A percentile compares a stretch with the other conserved stretches of the same genome.
Conservation (phyloP, 495 filamentous ascomycete species). For the Collariella sp. region DNA sequence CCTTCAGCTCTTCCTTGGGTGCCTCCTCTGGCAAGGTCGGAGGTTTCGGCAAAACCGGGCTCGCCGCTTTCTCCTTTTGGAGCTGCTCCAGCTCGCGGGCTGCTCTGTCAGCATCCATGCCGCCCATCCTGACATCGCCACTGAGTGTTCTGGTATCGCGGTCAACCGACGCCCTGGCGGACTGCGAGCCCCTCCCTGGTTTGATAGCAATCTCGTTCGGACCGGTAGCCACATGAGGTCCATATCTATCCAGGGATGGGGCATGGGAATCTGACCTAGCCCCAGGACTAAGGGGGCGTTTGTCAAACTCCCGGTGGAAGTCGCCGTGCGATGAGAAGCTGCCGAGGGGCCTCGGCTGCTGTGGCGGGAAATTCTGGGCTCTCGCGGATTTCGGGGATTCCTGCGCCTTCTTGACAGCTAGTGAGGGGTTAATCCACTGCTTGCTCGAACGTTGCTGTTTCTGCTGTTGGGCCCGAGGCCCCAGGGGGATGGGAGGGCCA, state of each 20-base stretch:
- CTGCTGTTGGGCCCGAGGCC: conserved; percentile 46
- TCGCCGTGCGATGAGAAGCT: conserved; percentile 29
- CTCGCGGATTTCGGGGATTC: conserved; percentile 38
- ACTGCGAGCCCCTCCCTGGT: conserved; percentile 31
- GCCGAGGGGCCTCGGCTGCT: conserved; percentile 31
- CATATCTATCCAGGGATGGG: conserved; percentile 25
- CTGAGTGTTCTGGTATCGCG: conserved; percentile 23
- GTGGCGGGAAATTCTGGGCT: conserved; percentile 37
- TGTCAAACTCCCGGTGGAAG: conserved; percentile 32
- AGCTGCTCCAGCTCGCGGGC: conserved; percentile 5
- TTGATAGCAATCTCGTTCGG: conserved; percentile 28
- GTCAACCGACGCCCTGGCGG: conserved; percentile 32
- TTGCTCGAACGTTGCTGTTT: conserved; percentile 42
- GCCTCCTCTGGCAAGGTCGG: not conserved
- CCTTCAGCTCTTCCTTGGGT: not conserved
- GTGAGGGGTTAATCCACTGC: conserved; percentile 53
- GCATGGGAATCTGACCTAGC: conserved; percentile 32
- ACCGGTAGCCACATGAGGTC: conserved; percentile 26
- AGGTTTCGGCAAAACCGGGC: conserved; percentile 2
- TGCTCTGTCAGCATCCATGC: conserved; percentile 6
- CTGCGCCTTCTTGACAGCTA: conserved; percentile 31
- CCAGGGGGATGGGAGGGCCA: conserved; percentile 48
- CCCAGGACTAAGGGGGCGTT: conserved; percentile 39
- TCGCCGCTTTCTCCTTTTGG: not conserved
- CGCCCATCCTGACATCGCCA: conserved; percentile 18